These are phyloP conservation scores for Parastagonospora nodorum DNA, from an alignment of 2,329 filamentous ascomycete genomes.

Conservation along the genomic window DNA sequence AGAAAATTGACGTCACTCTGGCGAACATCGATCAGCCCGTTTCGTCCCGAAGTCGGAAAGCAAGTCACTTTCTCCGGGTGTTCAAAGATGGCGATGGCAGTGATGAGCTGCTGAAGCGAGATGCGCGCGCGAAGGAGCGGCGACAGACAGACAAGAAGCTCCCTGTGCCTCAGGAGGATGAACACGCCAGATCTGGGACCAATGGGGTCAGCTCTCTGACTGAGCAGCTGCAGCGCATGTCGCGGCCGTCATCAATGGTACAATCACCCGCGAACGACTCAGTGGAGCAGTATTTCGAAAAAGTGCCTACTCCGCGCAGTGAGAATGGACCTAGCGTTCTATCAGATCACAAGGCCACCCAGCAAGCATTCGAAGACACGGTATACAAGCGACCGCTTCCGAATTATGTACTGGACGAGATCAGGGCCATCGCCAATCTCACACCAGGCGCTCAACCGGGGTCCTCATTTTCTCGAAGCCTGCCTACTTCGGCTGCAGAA, in stretches of 20 bases:
- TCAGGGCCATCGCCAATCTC: slow-evolving; percentile 59
- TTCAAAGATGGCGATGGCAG: slow-evolving; percentile 67
- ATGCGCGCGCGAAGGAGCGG: slow-evolving; percentile 50
- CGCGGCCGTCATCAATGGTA: slow-evolving; percentile 30
- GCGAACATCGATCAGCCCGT: slow-evolving; percentile 60
- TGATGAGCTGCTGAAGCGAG: slow-evolving; percentile 57
- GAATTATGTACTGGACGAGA: slow-evolving; percentile 60
- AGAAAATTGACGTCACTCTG: slow-evolving; percentile 67
- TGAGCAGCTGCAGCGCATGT: slow-evolving; percentile 26
- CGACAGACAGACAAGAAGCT: slow-evolving; percentile 37
- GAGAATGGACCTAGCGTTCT: slow-evolving; percentile 6
- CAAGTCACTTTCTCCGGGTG: slow-evolving; percentile 67
- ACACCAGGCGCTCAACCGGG: slow-evolving; percentile 53
- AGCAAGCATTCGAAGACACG: slow-evolving; percentile 1
- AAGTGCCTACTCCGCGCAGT: slow-evolving; percentile 13
- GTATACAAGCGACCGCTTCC: slow-evolving; percentile 46
- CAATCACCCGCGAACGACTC: slow-evolving; percentile 30
- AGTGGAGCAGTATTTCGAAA: slow-evolving; percentile 37
- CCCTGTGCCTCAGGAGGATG: slow-evolving; percentile 31
- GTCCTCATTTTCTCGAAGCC: slow-evolving; percentile 60
- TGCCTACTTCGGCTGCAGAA: slow-evolving; percentile 42
- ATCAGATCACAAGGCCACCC: slow-evolving; percentile 2
- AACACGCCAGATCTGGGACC: slow-evolving; percentile 8
- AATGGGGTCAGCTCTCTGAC: slow-evolving; percentile 16
- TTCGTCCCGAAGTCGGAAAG: slow-evolving; percentile 66